Evolutionary conservation across 2,329 filamentous ascomycete genomes (phyloP).

Genomic region (Apiospora pterosperma): DNA sequence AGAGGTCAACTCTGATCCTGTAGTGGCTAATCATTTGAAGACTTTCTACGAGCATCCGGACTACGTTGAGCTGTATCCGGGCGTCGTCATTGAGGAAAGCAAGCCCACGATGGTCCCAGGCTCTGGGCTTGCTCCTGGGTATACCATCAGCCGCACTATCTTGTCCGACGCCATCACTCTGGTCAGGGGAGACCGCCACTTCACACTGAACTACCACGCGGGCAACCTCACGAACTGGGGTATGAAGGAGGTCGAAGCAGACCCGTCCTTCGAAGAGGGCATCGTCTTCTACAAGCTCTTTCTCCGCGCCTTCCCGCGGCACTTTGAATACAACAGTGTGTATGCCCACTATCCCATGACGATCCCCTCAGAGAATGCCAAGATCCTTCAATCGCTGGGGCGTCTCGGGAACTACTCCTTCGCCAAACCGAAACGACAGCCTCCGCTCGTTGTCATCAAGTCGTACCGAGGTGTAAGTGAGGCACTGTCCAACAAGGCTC

Average conservation of each 20-base stretch:
- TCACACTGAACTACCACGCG: constrained; percentile 57
- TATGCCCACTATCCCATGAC: constrained; percentile 10
- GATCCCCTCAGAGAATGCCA: constrained; percentile 8
- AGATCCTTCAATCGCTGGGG: constrained; percentile 7
- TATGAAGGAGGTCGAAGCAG: constrained; percentile 52
- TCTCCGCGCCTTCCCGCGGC: constrained; percentile 59
- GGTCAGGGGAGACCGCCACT: constrained; percentile 63
- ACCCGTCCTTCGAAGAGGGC: constrained; percentile 57
- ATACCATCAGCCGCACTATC: constrained; percentile 47
- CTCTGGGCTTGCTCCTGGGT: constrained; percentile 46
- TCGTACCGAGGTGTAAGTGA: background rate
- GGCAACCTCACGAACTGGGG: constrained; percentile 67
- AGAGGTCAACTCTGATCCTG: constrained; percentile 47
- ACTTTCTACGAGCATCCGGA: constrained; percentile 49
- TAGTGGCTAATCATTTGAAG: constrained; percentile 39
- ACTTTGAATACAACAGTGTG: constrained; percentile 46
- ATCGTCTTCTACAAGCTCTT: constrained; percentile 66
- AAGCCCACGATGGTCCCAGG: constrained; percentile 47
- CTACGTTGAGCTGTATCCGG: constrained; percentile 55
- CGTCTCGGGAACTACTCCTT: constrained; percentile 2
- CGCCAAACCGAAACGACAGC: background rate
- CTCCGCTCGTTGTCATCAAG: background rate
- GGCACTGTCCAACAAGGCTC: background rate
- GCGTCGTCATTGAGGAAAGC: constrained; percentile 51
- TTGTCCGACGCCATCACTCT: constrained; percentile 60